Evolutionary conservation across 305 asterid species (phyloP), one percentile per base, ranked within the genome.

Genomic region (Andrographis paniculata): DNA sequence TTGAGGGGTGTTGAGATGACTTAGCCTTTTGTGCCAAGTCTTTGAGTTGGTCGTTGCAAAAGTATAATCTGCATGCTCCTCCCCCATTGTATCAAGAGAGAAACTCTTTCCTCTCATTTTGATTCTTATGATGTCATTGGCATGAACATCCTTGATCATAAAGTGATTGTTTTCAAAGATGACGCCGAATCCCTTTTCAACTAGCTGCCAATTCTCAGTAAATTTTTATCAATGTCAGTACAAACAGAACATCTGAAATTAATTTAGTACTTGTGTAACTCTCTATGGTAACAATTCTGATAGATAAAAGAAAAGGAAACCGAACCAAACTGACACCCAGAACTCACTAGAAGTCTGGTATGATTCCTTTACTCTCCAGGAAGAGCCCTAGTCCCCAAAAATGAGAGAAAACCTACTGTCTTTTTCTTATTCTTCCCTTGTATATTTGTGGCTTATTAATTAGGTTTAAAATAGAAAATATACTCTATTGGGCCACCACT

Each of bases 101-200:
- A 45, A 60, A 4, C 33, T 60, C 15, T 53, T 53, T 10, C 48
- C 49, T 23, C 20, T 55, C 54, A 62, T 55, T 45, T 42, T 55
- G 4, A 62, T 27, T 20, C 43, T 55, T 35, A 62, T 41, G 4
- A 49, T 13, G 20, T 48, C 48, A 0, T 41, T 7, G 1, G 17
- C 45, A 44, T 0, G 5, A 5, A n/a, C 30, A 44, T 44, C 27
- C 11, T 3, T 23, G 14, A 44, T 44, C 16, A 23, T 10, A 19
- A 28, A 18, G 11, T 4, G 8, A 5, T 44, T 44, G 16, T 12
- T 20, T 23, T 44, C 27, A 19, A 44, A 17, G 3, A 19, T 9
- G 5, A 44, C 4, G 3, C 14, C 15, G 14, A 15, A 44, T 1
- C 20, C 30, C 17, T 44, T 44, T 20, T 44, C 30, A 44, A 44